A percentile compares a stretch with the other conserved stretches of the same genome.
Conservation (phyloP, 768 basidiomycete species). For the Psilocybe sp. region DNA sequence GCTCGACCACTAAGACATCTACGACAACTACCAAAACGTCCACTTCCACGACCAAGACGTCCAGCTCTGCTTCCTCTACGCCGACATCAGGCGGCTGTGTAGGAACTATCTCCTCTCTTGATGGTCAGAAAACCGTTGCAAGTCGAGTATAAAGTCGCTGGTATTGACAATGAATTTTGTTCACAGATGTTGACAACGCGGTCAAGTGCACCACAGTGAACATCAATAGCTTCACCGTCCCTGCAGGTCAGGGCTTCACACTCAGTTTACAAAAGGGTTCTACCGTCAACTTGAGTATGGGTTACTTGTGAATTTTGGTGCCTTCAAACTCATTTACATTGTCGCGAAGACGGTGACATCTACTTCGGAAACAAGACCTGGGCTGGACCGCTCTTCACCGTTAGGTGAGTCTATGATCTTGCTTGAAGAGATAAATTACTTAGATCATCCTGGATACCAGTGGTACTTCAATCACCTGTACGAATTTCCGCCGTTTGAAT, state of each 20-base stretch:
- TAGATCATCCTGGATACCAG: constrained; percentile 21
- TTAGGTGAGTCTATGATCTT: constrained; percentile 32
- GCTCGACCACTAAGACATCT: too few species aligned
- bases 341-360: constrained; percentile 51
- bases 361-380: constrained; percentile 50
- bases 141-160: too few species aligned
- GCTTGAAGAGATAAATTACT: neutral
- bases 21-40: too few species aligned
- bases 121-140: too few species aligned
- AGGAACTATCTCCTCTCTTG: too few species aligned
- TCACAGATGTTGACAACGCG: constrained; percentile 27
- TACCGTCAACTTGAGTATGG: constrained; percentile 58
- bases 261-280: constrained; percentile 45
- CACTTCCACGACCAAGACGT: too few species aligned
- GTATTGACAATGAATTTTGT: too few species aligned
- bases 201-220: constrained; percentile 57
- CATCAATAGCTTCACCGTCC: constrained; percentile 55
- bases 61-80: too few species aligned
- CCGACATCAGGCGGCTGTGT: too few species aligned
- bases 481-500: constrained; percentile 10
- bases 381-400: constrained; percentile 52
- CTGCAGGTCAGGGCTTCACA: constrained; percentile 48
- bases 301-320: neutral
- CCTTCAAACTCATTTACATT: neutral
- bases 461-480: constrained; percentile 48